Evolutionary conservation across 352 stramenopile genomes (phyloP).

Genomic region (Blastocystis sp.): DNA sequence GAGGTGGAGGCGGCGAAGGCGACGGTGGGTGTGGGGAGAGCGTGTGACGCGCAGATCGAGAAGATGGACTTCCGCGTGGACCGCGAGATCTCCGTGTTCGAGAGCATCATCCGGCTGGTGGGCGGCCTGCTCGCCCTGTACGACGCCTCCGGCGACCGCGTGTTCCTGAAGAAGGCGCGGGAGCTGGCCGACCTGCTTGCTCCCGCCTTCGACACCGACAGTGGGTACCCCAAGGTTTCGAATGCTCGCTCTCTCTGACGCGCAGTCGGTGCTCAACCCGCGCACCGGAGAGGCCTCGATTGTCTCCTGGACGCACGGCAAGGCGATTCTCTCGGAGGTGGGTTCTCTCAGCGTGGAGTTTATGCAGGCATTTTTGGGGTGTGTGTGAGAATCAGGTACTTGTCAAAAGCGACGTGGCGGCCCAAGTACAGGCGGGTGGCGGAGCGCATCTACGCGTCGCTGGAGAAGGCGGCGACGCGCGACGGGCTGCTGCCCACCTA

Average conservation of each 20-base stretch:
- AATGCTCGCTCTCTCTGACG: constrained; percentile 78
- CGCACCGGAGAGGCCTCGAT: not conserved
- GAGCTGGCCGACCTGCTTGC: constrained; percentile 79
- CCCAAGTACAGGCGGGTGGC: constrained; percentile 77
- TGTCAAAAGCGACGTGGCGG: constrained; percentile 79
- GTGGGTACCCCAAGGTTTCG: constrained; percentile 75
- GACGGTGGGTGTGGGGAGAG: constrained; percentile 73
- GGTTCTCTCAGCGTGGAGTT: constrained; percentile 26
- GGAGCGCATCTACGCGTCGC: constrained; percentile 78
- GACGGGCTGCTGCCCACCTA: constrained; percentile 11
- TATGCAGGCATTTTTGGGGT: not conserved
- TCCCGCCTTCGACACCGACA: constrained; percentile 75
- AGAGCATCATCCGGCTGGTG: constrained; percentile 93
- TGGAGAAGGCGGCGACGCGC: constrained; percentile 74
- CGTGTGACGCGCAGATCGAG: constrained; percentile 2
- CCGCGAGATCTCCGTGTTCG: constrained; percentile 90
- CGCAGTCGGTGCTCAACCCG: constrained; percentile 74
- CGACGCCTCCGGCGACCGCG: constrained; percentile 80
- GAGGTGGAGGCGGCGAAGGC: constrained; percentile 78
- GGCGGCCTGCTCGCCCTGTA: constrained; percentile 88
- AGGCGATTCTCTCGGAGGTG: constrained; percentile 71
- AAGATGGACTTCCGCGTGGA: constrained; percentile 76
- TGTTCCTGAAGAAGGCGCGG: constrained; percentile 79
- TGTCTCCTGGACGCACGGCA: constrained; percentile 62
- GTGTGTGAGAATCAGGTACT: constrained; percentile 71